A percentile compares a stretch with the other conserved stretches of the same genome.
These are phyloP conservation scores for Hymenoscyphus scutula DNA, from an alignment of 2,329 filamentous ascomycete species.

Conservation along the genomic window DNA sequence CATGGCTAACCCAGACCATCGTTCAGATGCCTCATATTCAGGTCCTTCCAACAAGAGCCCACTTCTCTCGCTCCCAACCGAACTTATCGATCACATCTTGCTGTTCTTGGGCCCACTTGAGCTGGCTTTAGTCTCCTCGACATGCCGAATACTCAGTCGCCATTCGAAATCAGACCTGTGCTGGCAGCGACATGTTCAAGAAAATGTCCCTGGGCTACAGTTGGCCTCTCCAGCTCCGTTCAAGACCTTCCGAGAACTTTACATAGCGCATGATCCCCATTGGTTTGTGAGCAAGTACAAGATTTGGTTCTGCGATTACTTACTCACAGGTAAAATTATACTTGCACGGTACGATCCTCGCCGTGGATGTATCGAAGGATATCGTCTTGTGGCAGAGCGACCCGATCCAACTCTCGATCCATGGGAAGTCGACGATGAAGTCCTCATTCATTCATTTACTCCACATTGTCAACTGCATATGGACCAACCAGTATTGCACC, in stretches of 20 bases:
- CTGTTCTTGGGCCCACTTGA: constrained; percentile 62
- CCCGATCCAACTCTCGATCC: constrained; percentile 52
- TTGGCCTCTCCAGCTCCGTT: constrained; percentile 58
- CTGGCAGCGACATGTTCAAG: constrained; percentile 70
- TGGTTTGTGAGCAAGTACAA: constrained; percentile 83
- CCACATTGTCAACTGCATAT: constrained; percentile 70
- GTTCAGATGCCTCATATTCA: constrained; percentile 5
- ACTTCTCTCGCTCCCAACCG: constrained; percentile 63
- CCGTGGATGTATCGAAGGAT: constrained; percentile 75
- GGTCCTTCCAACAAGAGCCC: constrained; percentile 1
- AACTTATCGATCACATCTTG: constrained; percentile 73
- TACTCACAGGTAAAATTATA: constrained; percentile 71
- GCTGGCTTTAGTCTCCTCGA: constrained; percentile 57
- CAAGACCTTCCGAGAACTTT: constrained; percentile 67
- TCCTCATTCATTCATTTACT: constrained; percentile 70
- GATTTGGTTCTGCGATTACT: constrained; percentile 80
- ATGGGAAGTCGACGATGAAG: constrained; percentile 64
- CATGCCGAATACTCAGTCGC: constrained; percentile 58
- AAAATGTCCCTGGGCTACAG: constrained; percentile 57
- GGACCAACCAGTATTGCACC: constrained; percentile 67
- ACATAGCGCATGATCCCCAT: constrained; percentile 68
- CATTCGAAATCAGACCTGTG: constrained; percentile 65
- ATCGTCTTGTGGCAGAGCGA: constrained; percentile 68
- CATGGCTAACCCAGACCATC: constrained; percentile 9
- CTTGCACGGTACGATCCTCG: constrained; percentile 73